A percentile compares a stretch with the other conserved stretches of the same genome.
Evolutionary conservation across 139 green algal species (phyloP).

Genomic region (Chlorella sorokiniana): DNA sequence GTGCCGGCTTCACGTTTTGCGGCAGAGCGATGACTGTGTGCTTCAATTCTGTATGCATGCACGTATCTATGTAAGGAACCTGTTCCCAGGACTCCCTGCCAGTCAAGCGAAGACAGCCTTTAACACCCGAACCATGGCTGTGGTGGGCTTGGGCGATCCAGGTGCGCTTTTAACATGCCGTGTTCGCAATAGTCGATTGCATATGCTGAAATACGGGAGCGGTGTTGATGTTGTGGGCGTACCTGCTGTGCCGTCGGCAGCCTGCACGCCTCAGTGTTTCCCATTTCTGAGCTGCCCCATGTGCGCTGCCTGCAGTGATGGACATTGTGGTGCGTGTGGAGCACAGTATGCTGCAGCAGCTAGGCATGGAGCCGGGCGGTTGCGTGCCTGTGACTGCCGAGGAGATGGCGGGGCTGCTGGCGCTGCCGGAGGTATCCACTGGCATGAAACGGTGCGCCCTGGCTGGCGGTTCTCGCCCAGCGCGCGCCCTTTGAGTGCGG

Average conservation of each 20-base stretch:
- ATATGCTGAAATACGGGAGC: too few relatives aligned
- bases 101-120: background rate
- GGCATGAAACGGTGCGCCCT: background rate
- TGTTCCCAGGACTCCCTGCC: too few relatives aligned
- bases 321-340: constrained; percentile 41
- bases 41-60: too few relatives aligned
- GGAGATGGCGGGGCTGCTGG: constrained; percentile 35
- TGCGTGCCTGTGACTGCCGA: constrained; percentile 26
- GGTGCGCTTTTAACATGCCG: background rate
- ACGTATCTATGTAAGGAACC: too few relatives aligned
- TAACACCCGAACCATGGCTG: background rate
- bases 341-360: background rate
- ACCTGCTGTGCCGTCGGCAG: too few relatives aligned
- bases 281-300: background rate
- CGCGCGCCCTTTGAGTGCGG: background rate
- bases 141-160: constrained; percentile 11
- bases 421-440: constrained; percentile 24
- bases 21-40: too few relatives aligned
- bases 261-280: background rate
- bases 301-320: constrained; percentile 20
- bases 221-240: too few relatives aligned
- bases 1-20: too few relatives aligned
- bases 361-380: constrained; percentile 30
- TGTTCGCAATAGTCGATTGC: background rate
- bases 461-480: background rate